phyloP scores from a whole-genome alignment of 75 land plant genomes.

The Selaginella moellendorffii region DNA sequence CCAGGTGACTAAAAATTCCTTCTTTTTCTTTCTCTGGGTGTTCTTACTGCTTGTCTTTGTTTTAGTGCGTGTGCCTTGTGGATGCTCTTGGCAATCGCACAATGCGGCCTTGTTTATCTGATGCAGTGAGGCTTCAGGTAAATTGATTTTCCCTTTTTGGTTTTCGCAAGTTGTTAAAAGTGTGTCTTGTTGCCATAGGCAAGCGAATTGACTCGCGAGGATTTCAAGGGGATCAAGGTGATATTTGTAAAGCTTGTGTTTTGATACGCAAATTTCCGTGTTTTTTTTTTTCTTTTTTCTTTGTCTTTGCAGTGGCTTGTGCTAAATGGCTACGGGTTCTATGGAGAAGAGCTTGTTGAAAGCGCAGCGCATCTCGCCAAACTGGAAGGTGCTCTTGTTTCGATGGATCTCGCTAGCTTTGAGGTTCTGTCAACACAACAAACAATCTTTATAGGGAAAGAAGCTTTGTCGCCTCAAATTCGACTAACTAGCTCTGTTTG shows the following conservation, averaged over 20 bases:
- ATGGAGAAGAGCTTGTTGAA: slow-evolving; percentile 30
- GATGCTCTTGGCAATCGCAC: slow-evolving; percentile 89
- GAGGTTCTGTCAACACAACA: slow-evolving; percentile 35
- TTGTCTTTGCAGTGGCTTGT: slow-evolving; percentile 25
- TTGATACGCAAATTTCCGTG: not conserved
- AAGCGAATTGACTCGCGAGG: not conserved
- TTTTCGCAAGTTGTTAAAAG: too few species aligned
- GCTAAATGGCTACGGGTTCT: slow-evolving; percentile 36
- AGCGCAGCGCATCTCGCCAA: slow-evolving; percentile 59
- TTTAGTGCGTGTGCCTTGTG: slow-evolving; percentile 85
- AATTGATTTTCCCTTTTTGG: too few species aligned
- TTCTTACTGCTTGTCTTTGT: not conserved
- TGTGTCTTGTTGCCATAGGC: not conserved
- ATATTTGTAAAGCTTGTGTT: not conserved
- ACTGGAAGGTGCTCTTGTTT: slow-evolving; percentile 54
- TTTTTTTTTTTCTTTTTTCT: not conserved
- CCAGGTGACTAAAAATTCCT: too few species aligned
- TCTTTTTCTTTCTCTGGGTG: not conserved
- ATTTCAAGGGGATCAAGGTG: not conserved
- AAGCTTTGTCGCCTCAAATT: too few species aligned
- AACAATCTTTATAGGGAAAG: too few species aligned
- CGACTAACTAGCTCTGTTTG: not conserved
- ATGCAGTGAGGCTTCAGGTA: slow-evolving; percentile 74
- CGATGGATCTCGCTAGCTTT: slow-evolving; percentile 91
- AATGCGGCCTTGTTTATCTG: slow-evolving; percentile 83